Percentiles rank a stretch among this genome's conserved stretches.
phyloP scores from a whole-genome alignment of 2,329 filamentous ascomycete genomes.

The Cladophialophora chaetospira region DNA sequence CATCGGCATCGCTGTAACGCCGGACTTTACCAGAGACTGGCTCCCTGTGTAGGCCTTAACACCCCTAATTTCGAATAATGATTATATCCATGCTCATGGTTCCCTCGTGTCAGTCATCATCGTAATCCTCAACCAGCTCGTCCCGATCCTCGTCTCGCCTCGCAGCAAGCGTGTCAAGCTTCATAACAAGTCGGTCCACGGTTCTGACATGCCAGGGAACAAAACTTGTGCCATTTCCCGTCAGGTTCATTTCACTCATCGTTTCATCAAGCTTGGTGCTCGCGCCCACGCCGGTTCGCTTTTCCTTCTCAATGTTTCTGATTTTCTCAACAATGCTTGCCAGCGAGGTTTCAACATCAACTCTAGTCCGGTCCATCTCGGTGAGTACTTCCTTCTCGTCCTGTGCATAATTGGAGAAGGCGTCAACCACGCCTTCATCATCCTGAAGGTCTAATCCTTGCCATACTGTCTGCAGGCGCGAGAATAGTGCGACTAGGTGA shows the following conservation, averaged over 20 bases:
- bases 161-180: slow-evolving; percentile 64
- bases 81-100: background rate
- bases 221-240: slow-evolving; percentile 49
- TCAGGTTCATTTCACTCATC: slow-evolving; percentile 63
- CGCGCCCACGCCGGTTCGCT: slow-evolving; percentile 50
- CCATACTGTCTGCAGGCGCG: slow-evolving; percentile 75
- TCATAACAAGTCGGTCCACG: slow-evolving; percentile 85
- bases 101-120: slow-evolving; percentile 22
- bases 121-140: slow-evolving; percentile 19
- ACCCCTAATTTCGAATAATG: background rate
- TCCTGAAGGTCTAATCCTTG: slow-evolving; percentile 76
- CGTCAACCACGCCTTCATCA: slow-evolving; percentile 79
- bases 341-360: slow-evolving; percentile 64
- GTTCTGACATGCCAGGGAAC: slow-evolving; percentile 73
- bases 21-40: background rate
- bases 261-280: slow-evolving; percentile 53
- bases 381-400: slow-evolving; percentile 71
- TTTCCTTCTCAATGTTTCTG: slow-evolving; percentile 27
- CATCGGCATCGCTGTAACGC: background rate
- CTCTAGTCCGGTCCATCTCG: slow-evolving; percentile 66
- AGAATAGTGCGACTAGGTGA: slow-evolving; percentile 74
- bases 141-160: slow-evolving; percentile 20
- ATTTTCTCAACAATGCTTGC: slow-evolving; percentile 44
- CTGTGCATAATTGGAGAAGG: slow-evolving; percentile 67
- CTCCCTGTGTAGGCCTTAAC: background rate